Conservation (phyloP, 768 basidiomycete species). For the Tricholoma flavovirens region DNA sequence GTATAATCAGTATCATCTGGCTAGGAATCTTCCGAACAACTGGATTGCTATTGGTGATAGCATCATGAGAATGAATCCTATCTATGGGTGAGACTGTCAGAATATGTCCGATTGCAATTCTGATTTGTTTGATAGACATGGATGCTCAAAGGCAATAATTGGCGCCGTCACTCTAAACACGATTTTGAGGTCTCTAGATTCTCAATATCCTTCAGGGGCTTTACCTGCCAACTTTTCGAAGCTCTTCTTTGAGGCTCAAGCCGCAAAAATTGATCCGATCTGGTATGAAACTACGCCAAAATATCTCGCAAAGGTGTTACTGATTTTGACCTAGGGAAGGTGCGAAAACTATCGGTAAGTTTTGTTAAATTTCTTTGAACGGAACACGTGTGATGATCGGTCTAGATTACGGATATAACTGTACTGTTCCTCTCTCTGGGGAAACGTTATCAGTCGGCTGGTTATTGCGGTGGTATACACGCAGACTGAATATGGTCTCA, state of each 20-base stretch:
- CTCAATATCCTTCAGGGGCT: background rate
- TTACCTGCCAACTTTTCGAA: background rate
- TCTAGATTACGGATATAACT: background rate
- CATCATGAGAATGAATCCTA: slow-evolving; percentile 19
- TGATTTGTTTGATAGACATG: background rate
- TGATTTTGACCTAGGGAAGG: background rate
- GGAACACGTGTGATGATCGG: too few species aligned
- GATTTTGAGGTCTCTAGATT: background rate
- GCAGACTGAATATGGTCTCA: background rate
- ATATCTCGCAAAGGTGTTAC: background rate
- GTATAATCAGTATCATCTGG: slow-evolving; percentile 23
- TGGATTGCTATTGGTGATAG: slow-evolving; percentile 30
- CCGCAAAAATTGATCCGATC: background rate
- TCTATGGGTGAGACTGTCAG: slow-evolving; percentile 5
- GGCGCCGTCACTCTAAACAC: background rate
- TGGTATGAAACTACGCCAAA: background rate
- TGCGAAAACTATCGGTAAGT: background rate
- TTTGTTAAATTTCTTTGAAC: background rate
- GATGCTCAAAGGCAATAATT: background rate
- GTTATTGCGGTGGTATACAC: background rate
- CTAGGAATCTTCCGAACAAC: slow-evolving; percentile 24
- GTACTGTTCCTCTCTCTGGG: background rate
- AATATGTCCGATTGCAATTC: too few species aligned
- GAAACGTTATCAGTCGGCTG: background rate
- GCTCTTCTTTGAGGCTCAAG: background rate